Evolutionary conservation across 352 stramenopile genomes (phyloP), one percentile per base, ranked within the genome.

Genomic region (Globisporangium perplexum): DNA sequence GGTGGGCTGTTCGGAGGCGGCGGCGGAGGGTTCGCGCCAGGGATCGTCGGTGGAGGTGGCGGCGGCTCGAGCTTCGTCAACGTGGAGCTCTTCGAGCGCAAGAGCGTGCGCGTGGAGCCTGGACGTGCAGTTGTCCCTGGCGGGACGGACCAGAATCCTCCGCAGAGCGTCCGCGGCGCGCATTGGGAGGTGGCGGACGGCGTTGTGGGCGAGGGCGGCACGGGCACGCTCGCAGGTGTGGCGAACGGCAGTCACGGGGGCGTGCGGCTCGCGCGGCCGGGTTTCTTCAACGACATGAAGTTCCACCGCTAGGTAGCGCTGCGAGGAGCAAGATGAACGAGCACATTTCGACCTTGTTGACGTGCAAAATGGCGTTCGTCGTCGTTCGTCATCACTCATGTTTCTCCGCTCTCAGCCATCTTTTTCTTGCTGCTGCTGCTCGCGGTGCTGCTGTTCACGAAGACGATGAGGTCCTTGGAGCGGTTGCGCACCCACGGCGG

Each of bases 231-330:
- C 7, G 49, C 20, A 6, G 46, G 36, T 4, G 55, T 63, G 8
- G 68, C 68, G 7, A 53, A 53, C 7, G 81, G 81, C 14, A 89
- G 86, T 50, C 69, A 92, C 48, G 81, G 81, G 10, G 77, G 71
- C 26, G 72, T 89, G 10, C 76, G 81, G 2, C 65, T 90, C 20
- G 81, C 78, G 7, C 67, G 68, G 8, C 60, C 61, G 20, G 78
- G 81, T 0, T 92, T 89, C 51, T 90, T 86, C 60, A 71, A 80
- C 28, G 77, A 92, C 45, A 92, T 92, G 78, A 84, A 86, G 47
- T 71, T 81, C 48, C 61, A 83, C 62, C 63, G 59, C 8, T 86
- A 43, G 38, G 4, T 7, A 43, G 7, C 38, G 38, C 20, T 12
- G 15, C 4, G 14, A 43, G 38, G 15, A n/a, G 36, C 5, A 38